Evolutionary conservation across 768 basidiomycete genomes (phyloP).

Genomic region (Hericium rajendrae): DNA sequence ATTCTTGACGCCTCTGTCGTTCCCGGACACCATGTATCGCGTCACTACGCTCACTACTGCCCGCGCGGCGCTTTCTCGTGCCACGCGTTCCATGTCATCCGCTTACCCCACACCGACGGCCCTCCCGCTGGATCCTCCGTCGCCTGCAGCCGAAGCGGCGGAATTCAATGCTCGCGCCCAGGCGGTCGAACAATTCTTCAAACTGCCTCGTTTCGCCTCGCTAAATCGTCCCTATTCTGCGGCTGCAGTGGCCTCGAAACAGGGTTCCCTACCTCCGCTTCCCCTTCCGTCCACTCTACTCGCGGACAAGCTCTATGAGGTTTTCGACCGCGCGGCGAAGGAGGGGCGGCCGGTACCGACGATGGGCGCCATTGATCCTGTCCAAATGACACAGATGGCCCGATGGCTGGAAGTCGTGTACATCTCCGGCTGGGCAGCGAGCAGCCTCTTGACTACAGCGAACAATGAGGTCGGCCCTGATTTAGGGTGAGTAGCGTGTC

Average conservation of each 20-base stretch:
- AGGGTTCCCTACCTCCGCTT: slow-evolving; percentile 74
- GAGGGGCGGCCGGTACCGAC: slow-evolving; percentile 73
- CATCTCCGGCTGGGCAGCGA: slow-evolving; percentile 88
- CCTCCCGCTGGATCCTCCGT: slow-evolving; percentile 49
- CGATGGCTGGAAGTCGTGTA: slow-evolving; percentile 79
- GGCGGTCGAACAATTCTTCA: slow-evolving; percentile 65
- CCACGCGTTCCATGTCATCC: slow-evolving; percentile 5
- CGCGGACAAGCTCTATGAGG: slow-evolving; percentile 74
- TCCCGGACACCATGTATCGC: slow-evolving; percentile 5
- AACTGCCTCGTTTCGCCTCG: slow-evolving; percentile 58
- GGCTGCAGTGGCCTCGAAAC: slow-evolving; percentile 75
- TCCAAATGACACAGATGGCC: slow-evolving; percentile 95
- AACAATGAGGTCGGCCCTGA: slow-evolving; percentile 92
- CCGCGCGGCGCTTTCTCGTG: not conserved
- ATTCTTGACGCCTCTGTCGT: not conserved
- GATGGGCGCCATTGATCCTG: slow-evolving; percentile 88
- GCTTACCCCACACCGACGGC: slow-evolving; percentile 5
- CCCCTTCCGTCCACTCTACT: slow-evolving; percentile 71
- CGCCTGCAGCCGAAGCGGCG: slow-evolving; percentile 43
- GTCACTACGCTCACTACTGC: slow-evolving; percentile 1
- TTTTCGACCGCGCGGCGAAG: slow-evolving; percentile 53
- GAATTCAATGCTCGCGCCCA: slow-evolving; percentile 53
- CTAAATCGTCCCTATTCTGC: slow-evolving; percentile 77
- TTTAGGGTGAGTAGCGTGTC: slow-evolving; percentile 47
- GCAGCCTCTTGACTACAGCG: slow-evolving; percentile 79